phyloP scores from a whole-genome alignment of 1,284 basidiomycete genomes.

The Baeospora myosura region DNA sequence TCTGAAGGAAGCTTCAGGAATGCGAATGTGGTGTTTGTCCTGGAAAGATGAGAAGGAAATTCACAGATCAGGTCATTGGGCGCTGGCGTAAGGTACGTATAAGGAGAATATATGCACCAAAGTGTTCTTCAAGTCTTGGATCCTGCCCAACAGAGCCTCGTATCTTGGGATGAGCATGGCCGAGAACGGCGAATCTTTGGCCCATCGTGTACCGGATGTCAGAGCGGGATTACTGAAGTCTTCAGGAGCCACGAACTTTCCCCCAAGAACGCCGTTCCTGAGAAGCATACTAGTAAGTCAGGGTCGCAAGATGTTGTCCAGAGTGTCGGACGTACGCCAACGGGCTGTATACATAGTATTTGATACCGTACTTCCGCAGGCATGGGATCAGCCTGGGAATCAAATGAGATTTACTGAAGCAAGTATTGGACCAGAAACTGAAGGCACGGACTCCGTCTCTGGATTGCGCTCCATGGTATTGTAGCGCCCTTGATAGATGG shows the following conservation, averaged over 20 bases:
- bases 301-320: too few species aligned
- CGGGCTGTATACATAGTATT: neutral
- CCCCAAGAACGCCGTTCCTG: neutral
- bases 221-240: neutral
- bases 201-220: neutral
- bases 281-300: neutral
- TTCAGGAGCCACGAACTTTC: neutral
- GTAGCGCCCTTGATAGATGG: neutral
- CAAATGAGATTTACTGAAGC: neutral
- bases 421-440: neutral
- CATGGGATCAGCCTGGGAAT: neutral
- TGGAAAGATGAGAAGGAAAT: too few species aligned
- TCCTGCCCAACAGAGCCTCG: too few species aligned
- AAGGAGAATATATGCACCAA: too few species aligned
- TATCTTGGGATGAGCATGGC: too few species aligned
- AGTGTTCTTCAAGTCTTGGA: too few species aligned
- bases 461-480: neutral
- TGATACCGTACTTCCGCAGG: neutral
- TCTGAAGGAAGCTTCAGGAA: constrained; percentile 20
- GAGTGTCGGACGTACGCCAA: neutral
- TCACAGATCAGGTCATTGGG: too few species aligned
- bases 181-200: too few species aligned
- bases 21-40: too few species aligned
- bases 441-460: neutral
- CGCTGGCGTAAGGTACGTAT: too few species aligned